phyloP scores from a whole-genome alignment of 768 basidiomycete genomes.

The Suillus sp. region DNA sequence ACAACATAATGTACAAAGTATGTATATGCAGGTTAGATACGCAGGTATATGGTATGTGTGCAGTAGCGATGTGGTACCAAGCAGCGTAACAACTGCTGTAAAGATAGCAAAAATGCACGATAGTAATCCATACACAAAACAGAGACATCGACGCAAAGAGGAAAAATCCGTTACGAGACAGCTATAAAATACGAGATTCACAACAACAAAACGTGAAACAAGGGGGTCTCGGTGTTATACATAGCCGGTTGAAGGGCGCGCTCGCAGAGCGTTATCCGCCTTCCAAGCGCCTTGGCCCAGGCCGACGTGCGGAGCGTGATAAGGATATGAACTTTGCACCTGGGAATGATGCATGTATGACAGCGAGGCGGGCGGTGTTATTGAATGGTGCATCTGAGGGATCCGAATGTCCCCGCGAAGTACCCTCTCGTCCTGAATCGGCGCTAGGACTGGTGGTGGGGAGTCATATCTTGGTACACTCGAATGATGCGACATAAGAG shows the following conservation, averaged over 20 bases:
- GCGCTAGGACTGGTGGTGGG: constrained; percentile 57
- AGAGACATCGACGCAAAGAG: constrained; percentile 7
- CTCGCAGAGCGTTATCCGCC: constrained; percentile 44
- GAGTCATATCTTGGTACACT: constrained; percentile 44
- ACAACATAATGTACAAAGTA: constrained; percentile 15
- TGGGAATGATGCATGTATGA: constrained; percentile 47
- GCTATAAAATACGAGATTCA: constrained; percentile 14
- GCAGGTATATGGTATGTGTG: constrained; percentile 14
- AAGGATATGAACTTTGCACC: constrained; percentile 41
- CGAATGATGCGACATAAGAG: constrained; percentile 25
- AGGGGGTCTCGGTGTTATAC: not conserved
- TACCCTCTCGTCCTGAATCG: constrained; percentile 48
- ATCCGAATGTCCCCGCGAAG: constrained; percentile 33
- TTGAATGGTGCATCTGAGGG: constrained; percentile 35
- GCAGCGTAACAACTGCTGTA: constrained; percentile 3
- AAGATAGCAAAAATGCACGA: constrained; percentile 9
- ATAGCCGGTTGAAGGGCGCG: constrained; percentile 26
- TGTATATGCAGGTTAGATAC: constrained; percentile 14
- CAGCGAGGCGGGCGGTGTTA: constrained; percentile 30
- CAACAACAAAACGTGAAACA: constrained; percentile 2
- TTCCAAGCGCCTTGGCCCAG: constrained; percentile 50
- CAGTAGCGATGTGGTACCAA: constrained; percentile 10
- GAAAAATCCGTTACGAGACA: constrained; percentile 13
- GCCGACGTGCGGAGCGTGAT: constrained; percentile 39
- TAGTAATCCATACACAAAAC: constrained; percentile 13